phyloP scores from a whole-genome alignment of 1,284 basidiomycete genomes.

The Tilletia setariae region DNA sequence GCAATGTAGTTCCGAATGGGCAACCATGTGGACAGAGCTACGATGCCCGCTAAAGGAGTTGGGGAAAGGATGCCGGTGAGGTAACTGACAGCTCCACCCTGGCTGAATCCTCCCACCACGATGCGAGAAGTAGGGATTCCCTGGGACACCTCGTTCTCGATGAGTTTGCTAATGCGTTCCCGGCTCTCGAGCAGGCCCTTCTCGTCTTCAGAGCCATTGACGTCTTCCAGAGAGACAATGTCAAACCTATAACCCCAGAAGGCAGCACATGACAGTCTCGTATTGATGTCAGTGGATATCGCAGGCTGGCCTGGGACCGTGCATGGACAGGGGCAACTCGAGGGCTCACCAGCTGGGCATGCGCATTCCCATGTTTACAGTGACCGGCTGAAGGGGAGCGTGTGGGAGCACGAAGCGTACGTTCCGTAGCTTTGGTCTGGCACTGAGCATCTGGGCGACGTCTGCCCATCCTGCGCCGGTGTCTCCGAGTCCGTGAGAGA shows the following conservation, averaged over 20 bases:
- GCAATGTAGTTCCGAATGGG: conserved; percentile 46
- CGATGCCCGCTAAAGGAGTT: conserved; percentile 39
- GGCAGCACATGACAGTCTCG: neutral
- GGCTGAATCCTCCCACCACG: conserved; percentile 31
- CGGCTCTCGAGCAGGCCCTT: conserved; percentile 43
- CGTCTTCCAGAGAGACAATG: conserved; percentile 35
- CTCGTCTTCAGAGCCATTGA: conserved; percentile 48
- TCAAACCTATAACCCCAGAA: conserved; percentile 6
- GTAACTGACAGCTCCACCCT: conserved; percentile 48
- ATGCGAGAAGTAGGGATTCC: conserved; percentile 43
- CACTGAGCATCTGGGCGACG: conserved; percentile 50
- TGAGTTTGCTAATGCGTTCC: conserved; percentile 39
- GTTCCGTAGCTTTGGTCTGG: conserved; percentile 43
- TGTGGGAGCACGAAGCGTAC: conserved; percentile 52
- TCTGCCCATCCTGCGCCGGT: conserved; percentile 49
- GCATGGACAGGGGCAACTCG: conserved; percentile 33
- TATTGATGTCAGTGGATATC: neutral
- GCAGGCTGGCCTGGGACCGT: neutral
- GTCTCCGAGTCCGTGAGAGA: conserved; percentile 52
- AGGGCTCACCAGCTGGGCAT: conserved; percentile 53
- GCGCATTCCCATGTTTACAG: conserved; percentile 51
- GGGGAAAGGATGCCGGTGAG: conserved; percentile 37
- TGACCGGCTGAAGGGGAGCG: conserved; percentile 51
- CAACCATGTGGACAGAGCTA: conserved; percentile 48
- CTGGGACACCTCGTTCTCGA: conserved; percentile 43